Evolutionary conservation across 331 rosid species (phyloP).

Genomic region (Cydonia oblonga): DNA sequence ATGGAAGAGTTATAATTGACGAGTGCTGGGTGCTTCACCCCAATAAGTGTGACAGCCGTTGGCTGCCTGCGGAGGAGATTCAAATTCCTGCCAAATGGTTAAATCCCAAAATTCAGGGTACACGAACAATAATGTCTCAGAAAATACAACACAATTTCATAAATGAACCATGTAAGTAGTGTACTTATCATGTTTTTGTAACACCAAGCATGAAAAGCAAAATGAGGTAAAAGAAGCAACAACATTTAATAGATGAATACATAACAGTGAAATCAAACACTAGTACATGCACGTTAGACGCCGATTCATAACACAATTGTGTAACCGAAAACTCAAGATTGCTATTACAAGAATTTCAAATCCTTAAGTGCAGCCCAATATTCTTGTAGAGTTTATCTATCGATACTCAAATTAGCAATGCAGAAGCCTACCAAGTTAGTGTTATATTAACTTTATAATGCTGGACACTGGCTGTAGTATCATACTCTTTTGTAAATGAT

Average conservation of each 20-base stretch:
- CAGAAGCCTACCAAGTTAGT: background rate
- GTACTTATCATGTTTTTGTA: background rate
- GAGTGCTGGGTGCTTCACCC: slow-evolving; percentile 35
- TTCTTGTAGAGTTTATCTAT: background rate
- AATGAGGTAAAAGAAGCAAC: background rate
- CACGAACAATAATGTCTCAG: background rate
- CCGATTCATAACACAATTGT: background rate
- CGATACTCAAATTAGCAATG: background rate
- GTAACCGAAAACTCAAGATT: background rate
- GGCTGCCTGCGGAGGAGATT: slow-evolving; percentile 59
- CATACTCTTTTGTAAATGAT: too few relatives aligned
- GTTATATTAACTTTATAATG: too few relatives aligned
- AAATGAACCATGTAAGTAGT: background rate
- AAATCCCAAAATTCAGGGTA: slow-evolving; percentile 2
- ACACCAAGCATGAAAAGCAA: background rate
- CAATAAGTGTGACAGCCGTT: slow-evolving; percentile 39
- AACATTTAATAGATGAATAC: background rate
- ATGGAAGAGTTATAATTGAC: background rate
- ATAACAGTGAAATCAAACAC: background rate
- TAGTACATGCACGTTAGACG: background rate
- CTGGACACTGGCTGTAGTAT: too few relatives aligned
- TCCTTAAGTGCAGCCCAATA: background rate
- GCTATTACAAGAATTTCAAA: background rate
- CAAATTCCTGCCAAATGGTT: slow-evolving; percentile 54
- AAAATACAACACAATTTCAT: background rate